Conservation (phyloP, 495 filamentous ascomycete species). For the Penicillium malachiteum region DNA sequence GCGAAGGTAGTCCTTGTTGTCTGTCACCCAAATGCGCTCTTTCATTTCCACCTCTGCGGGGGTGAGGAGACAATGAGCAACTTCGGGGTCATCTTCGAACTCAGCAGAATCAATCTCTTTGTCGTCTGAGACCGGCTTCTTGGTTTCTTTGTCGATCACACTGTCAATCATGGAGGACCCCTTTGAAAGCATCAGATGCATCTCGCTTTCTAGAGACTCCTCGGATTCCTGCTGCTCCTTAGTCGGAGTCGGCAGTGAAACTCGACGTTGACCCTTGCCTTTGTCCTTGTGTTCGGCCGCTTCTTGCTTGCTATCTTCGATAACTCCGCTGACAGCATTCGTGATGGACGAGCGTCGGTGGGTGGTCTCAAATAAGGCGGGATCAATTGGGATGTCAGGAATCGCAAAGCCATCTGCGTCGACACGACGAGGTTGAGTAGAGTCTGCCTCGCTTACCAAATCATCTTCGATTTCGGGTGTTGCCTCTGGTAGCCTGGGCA, state of each 20-base stretch:
- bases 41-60: conserved; percentile 71
- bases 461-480: conserved; percentile 45
- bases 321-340: conserved; percentile 23
- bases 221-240: conserved; percentile 44
- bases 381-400: conserved; percentile 46
- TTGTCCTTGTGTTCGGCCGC: conserved; percentile 20
- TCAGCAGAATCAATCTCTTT: conserved; percentile 69
- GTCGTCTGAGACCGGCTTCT: conserved; percentile 37
- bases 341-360: conserved; percentile 21
- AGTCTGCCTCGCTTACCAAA: conserved; percentile 18
- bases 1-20: conserved; percentile 87
- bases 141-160: conserved; percentile 9
- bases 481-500: conserved; percentile 45
- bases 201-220: conserved; percentile 44
- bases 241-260: conserved; percentile 30
- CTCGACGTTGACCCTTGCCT: conserved; percentile 34
- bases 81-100: conserved; percentile 78
- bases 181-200: conserved; percentile 37
- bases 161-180: conserved; percentile 42
- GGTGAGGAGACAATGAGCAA: conserved; percentile 70
- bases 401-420: conserved; percentile 52
- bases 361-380: conserved; percentile 33
- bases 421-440: conserved; percentile 33
- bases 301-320: conserved; percentile 24
- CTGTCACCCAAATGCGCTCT: conserved; percentile 87